Base-by-base conservation (phyloP, 1,284 basidiomycete genomes). In the Phellopilus nigrolimitatus region DNA sequence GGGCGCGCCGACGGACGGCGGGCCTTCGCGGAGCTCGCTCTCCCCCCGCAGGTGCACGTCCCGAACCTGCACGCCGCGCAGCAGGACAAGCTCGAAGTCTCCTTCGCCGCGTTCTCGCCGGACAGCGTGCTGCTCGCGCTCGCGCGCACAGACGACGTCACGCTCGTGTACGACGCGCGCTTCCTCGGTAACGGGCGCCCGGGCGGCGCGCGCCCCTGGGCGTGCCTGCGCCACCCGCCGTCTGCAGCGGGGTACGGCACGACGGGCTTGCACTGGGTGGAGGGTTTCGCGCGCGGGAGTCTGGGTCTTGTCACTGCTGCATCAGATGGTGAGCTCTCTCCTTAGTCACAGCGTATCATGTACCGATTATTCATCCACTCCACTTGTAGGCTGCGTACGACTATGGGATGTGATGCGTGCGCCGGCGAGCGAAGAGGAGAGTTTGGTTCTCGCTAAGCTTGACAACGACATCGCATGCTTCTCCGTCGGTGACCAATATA, bases 151-250 rank as follows among this genome's bases (percentile, higher is more conserved):
- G 82, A 88, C 60, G 82, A 85, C 56, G 61, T 61, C 30, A 66
- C 71, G 0, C 78, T 84, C 51, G 61, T 88, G 1, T 88, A 86
- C 57, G 84, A 88, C 60, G 60, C 72, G 5, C 75, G 85, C 9
- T 78, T 72, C 60, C 58, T 84, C 31, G 72, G 70, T 47, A 66
- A 66, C 15, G 82, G 78, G 58, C 57, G 62, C 30, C 84, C 86
- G 57, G 60, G 63, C 39, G 69, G 68, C 2, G 63, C 67, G 17
- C 64, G 65, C 34, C 62, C 64, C 13, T 61, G 62, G 15, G 58
- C 62, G 4, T 25, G 30, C 4, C 30, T 44, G 1, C 21, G 7
- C 6, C 52, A 53, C 27, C 28, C 37, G n/a, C 25, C 17, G 24
- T 39, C 44, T n/a, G 9, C 37, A 27, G 62, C 64, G 12, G 62